phyloP scores from a whole-genome alignment of 2,329 filamentous ascomycete genomes.

The Calonectria naviculata region DNA sequence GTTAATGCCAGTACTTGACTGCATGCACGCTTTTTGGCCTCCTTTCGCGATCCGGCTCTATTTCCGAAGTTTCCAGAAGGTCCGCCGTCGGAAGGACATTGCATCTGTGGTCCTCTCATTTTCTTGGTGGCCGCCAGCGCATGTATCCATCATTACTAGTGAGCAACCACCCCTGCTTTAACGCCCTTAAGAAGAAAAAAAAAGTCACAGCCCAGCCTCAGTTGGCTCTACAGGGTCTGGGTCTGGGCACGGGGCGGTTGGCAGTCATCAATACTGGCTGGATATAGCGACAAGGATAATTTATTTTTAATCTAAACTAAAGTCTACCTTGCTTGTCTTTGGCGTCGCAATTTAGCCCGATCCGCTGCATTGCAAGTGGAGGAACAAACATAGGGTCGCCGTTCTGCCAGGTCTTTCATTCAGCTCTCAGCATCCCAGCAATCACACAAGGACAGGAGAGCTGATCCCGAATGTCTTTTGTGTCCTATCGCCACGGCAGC shows the following conservation, averaged over 20 bases:
- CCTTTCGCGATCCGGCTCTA: background rate
- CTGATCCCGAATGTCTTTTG: background rate
- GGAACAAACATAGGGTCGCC: background rate
- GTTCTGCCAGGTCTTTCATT: background rate
- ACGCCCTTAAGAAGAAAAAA: background rate
- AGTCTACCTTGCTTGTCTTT: slow-evolving; percentile 1
- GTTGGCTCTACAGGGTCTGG: background rate
- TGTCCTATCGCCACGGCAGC: background rate
- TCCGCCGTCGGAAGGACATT: background rate
- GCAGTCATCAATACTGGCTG: background rate
- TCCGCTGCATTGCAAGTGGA: slow-evolving; percentile 6
- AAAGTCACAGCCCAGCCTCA: slow-evolving; percentile 2
- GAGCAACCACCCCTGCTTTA: background rate
- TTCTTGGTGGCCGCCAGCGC: slow-evolving; percentile 9
- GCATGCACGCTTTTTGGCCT: background rate
- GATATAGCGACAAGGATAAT: background rate
- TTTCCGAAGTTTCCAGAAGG: background rate
- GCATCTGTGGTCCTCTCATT: background rate
- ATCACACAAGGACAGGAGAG: background rate
- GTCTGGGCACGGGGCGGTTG: background rate
- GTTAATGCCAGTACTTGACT: background rate
- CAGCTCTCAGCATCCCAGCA: background rate
- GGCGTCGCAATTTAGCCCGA: background rate
- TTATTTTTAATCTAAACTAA: slow-evolving; percentile 7
- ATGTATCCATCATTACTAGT: slow-evolving; percentile 6